Conservation (phyloP, 768 basidiomycete genomes). For the Tylopilus felleus region DNA sequence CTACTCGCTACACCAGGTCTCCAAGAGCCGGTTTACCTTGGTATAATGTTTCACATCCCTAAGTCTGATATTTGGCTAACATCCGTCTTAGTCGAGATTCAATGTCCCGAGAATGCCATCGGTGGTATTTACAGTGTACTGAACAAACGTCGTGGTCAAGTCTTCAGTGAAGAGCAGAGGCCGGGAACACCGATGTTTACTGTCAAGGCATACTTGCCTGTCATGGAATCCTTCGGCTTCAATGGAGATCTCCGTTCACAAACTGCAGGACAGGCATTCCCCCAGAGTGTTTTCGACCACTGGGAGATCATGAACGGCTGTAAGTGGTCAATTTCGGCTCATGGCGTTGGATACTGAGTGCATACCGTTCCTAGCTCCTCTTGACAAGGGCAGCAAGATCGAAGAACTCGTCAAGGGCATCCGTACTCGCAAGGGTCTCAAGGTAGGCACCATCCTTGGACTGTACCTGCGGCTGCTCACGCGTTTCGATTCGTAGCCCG, state of each 20-base stretch:
- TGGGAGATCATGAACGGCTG: constrained; percentile 85
- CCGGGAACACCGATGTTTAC: constrained; percentile 99
- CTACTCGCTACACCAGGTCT: constrained; percentile 86
- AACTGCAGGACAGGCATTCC: constrained; percentile 97
- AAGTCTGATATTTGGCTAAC: constrained; percentile 11
- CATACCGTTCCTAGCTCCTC: constrained; percentile 43
- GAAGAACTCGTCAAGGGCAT: constrained; percentile 80
- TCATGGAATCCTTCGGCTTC: constrained; percentile 94
- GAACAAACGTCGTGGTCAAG: constrained; percentile 98
- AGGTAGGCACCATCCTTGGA: constrained; percentile 43
- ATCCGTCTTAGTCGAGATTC: constrained; percentile 76
- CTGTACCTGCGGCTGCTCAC: constrained; percentile 5
- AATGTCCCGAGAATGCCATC: constrained; percentile 95
- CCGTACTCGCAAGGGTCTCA: constrained; percentile 93
- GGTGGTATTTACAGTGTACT: constrained; percentile 93
- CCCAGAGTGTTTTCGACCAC: constrained; percentile 91
- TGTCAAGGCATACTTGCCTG: constrained; percentile 94
- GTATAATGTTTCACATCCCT: constrained; percentile 35
- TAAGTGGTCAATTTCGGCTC: constrained; percentile 36
- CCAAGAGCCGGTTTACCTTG: constrained; percentile 95
- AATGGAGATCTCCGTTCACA: constrained; percentile 91
- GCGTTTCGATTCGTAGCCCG: constrained; percentile 50
- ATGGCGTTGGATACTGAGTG: constrained; percentile 1
- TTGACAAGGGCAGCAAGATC: constrained; percentile 90
- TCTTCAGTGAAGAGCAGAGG: constrained; percentile 96